A percentile compares a stretch with the other conserved stretches of the same genome.
Conservation (phyloP, 2,329 filamentous ascomycete species). For the Aspergillus proliferans region DNA sequence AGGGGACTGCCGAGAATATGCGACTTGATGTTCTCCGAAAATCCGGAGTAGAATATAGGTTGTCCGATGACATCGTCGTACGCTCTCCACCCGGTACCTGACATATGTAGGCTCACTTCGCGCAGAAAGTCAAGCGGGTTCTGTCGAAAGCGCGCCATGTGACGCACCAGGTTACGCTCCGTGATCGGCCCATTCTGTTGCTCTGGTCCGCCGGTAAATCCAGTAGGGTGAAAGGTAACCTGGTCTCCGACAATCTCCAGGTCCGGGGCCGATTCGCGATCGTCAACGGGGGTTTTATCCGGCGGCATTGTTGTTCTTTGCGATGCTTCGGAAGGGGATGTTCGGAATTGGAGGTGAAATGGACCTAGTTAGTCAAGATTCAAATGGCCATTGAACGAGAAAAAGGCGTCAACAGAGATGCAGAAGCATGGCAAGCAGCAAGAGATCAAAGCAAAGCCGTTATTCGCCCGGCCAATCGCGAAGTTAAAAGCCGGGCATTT, state of each 20-base stretch:
- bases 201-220: slow-evolving; percentile 43
- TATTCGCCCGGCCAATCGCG: slow-evolving; percentile 1
- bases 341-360: background rate
- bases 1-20: slow-evolving; percentile 69
- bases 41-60: slow-evolving; percentile 87
- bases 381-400: slow-evolving; percentile 5
- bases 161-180: slow-evolving; percentile 50
- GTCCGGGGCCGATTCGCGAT: slow-evolving; percentile 57
- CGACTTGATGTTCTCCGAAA: slow-evolving; percentile 81
- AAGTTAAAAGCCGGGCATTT: slow-evolving; percentile 1
- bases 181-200: slow-evolving; percentile 42
- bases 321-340: background rate
- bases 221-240: slow-evolving; percentile 68
- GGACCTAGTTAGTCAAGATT: background rate
- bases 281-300: slow-evolving; percentile 21
- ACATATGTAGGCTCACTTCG: slow-evolving; percentile 88
- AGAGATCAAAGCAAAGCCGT: background rate
- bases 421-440: background rate
- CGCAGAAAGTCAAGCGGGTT: slow-evolving; percentile 73
- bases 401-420: background rate
- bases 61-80: slow-evolving; percentile 89
- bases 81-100: slow-evolving; percentile 87
- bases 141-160: slow-evolving; percentile 80
- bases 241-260: slow-evolving; percentile 69
- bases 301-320: slow-evolving; percentile 21